A percentile compares a stretch with the other conserved stretches of the same genome.
These are phyloP conservation scores for Pisolithus sp. DNA, from an alignment of 768 basidiomycete genomes.

Conservation along the genomic window DNA sequence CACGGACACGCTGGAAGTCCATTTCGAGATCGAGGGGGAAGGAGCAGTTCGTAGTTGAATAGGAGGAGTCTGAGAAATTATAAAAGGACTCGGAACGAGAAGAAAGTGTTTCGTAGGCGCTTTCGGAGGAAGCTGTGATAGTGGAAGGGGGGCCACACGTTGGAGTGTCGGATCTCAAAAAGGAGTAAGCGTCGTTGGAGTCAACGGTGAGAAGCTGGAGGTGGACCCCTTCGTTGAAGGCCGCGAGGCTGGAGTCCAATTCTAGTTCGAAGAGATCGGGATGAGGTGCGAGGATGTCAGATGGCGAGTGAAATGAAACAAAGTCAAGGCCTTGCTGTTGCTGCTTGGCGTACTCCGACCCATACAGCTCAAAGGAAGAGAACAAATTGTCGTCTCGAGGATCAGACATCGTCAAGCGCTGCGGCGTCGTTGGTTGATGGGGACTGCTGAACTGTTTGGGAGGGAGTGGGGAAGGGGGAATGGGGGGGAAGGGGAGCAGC, in stretches of 20 bases:
- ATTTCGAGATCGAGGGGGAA: constrained; percentile 66
- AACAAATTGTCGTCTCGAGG: constrained; percentile 26
- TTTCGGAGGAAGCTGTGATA: constrained; percentile 75
- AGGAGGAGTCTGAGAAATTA: constrained; percentile 53
- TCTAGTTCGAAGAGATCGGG: constrained; percentile 82
- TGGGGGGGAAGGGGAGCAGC: neutral
- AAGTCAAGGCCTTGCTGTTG: constrained; percentile 48
- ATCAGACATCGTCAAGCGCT: constrained; percentile 24
- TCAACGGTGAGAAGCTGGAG: constrained; percentile 59
- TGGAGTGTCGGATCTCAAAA: constrained; percentile 56
- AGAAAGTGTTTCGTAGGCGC: constrained; percentile 63
- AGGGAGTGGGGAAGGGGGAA: neutral
- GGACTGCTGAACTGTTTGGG: too few species aligned
- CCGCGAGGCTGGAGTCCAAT: constrained; percentile 65
- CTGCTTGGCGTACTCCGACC: constrained; percentile 33
- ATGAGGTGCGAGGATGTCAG: constrained; percentile 70
- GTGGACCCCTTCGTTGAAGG: constrained; percentile 51
- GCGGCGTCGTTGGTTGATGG: constrained; percentile 12
- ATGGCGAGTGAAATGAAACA: constrained; percentile 61
- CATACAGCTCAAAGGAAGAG: constrained; percentile 30
- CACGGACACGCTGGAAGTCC: constrained; percentile 60
- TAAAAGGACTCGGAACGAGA: constrained; percentile 65
- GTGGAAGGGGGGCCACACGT: constrained; percentile 69
- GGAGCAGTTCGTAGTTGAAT: constrained; percentile 45
- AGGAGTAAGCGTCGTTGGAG: constrained; percentile 57